These are phyloP conservation scores for Teratosphaeria zuluensis DNA, from an alignment of 2,329 filamentous ascomycete species.

Conservation along the genomic window DNA sequence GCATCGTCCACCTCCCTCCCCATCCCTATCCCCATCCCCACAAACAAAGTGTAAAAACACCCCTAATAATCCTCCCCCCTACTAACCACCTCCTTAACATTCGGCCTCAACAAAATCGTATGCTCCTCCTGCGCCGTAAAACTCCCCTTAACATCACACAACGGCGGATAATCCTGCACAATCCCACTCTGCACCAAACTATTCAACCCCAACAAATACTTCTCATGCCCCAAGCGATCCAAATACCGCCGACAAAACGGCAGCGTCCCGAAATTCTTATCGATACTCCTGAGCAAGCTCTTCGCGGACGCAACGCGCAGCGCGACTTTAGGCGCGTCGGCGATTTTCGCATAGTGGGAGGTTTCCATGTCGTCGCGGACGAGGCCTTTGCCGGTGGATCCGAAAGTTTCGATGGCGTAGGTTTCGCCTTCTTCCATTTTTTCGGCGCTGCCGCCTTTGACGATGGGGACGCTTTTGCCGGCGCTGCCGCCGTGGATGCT, in stretches of 20 bases:
- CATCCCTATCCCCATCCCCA: too few relatives aligned
- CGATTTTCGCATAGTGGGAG: constrained; percentile 27
- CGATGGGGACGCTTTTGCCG: constrained; percentile 45
- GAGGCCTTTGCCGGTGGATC: constrained; percentile 44
- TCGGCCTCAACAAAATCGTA: constrained; percentile 33
- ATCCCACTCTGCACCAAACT: constrained; percentile 48
- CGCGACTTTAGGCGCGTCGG: constrained; percentile 28
- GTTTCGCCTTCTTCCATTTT: constrained; percentile 52
- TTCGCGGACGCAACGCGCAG: constrained; percentile 44
- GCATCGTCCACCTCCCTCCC: too few relatives aligned
- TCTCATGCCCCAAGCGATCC: constrained; percentile 51
- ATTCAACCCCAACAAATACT: constrained; percentile 51
- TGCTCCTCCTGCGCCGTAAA: constrained; percentile 58
- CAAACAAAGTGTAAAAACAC: too few relatives aligned
- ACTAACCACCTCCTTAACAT: constrained; percentile 33
- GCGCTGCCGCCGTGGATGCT: constrained; percentile 47
- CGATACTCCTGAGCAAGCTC: constrained; percentile 48
- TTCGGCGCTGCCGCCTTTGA: constrained; percentile 39
- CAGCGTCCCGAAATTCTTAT: constrained; percentile 53
- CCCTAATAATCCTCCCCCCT: constrained; percentile 29
- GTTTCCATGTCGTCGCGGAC: constrained; percentile 37
- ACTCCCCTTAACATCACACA: constrained; percentile 50
- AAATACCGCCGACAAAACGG: constrained; percentile 54
- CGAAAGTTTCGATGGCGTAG: constrained; percentile 52
- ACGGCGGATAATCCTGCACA: constrained; percentile 47